Percentiles rank a stretch among this genome's conserved stretches.
phyloP scores from a whole-genome alignment of 73 alveolate genomes.

The Paramecium biaurelia region DNA sequence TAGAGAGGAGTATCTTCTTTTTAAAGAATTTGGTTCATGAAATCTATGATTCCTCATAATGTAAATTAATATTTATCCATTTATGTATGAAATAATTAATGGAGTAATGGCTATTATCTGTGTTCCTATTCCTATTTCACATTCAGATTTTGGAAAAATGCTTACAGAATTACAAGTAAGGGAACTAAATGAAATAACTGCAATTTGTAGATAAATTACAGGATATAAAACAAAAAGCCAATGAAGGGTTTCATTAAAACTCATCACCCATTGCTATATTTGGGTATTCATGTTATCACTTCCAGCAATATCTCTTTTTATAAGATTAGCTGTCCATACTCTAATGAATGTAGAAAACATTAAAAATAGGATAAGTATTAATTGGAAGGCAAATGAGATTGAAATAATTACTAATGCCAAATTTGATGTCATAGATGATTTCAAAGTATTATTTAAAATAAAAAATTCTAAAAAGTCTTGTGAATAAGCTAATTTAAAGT shows the following conservation, averaged over 20 bases:
- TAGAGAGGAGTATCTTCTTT: constrained; percentile 28
- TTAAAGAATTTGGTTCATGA: constrained; percentile 31
- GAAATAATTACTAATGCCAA: not conserved
- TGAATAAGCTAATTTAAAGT: not conserved
- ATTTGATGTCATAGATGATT: not conserved
- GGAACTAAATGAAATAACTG: constrained; percentile 35
- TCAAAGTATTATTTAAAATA: not conserved
- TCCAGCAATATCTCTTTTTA: not conserved
- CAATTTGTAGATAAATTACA: constrained; percentile 8
- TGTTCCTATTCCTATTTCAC: not conserved
- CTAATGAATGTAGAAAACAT: constrained; percentile 11
- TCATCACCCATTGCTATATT: constrained; percentile 30
- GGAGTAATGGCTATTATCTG: constrained; percentile 9
- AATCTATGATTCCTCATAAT: constrained; percentile 52
- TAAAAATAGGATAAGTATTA: not conserved
- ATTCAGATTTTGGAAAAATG: not conserved
- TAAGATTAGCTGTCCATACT: constrained; percentile 45
- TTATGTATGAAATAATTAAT: not conserved
- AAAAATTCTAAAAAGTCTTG: not conserved
- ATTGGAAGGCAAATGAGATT: not conserved
- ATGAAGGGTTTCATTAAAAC: constrained; percentile 40
- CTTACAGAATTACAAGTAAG: not conserved
- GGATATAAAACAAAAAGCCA: constrained; percentile 36
- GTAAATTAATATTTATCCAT: constrained; percentile 28
- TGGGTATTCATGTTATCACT: constrained; percentile 18